Evolutionary conservation across 805 yeast species (phyloP).

Genomic region (Lipomyces spencermartinsiae): DNA sequence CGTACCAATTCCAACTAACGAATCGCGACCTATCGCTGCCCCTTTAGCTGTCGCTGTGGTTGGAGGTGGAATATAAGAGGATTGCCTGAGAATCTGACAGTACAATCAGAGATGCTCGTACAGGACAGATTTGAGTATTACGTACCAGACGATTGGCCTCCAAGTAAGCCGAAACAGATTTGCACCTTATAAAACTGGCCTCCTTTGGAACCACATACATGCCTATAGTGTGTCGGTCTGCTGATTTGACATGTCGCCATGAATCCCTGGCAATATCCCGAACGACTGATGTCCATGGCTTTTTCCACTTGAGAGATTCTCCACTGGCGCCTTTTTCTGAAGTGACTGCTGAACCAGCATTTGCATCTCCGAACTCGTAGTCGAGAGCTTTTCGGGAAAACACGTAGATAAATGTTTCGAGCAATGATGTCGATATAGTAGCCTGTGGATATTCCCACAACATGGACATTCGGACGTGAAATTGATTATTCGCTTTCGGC

Average conservation of each 20-base stretch:
- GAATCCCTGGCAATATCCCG: conserved; percentile 90
- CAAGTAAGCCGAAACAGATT: conserved; percentile 79
- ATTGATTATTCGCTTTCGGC: conserved; percentile 54
- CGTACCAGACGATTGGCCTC: conserved; percentile 83
- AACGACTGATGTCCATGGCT: conserved; percentile 51
- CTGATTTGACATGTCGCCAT: conserved; percentile 67
- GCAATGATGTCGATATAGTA: conserved; percentile 73
- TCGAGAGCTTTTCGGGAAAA: conserved; percentile 61
- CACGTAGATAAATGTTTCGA: conserved; percentile 76
- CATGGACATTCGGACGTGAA: conserved; percentile 83
- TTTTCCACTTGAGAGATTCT: conserved; percentile 27
- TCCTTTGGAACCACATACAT: conserved; percentile 73
- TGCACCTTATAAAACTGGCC: conserved; percentile 70
- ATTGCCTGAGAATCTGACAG: conserved; percentile 23
- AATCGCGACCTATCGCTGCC: conserved; percentile 87
- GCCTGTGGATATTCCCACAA: conserved; percentile 86
- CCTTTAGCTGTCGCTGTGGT: conserved; percentile 37
- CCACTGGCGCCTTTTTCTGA: background rate
- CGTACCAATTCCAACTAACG: conserved; percentile 74
- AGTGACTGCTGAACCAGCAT: conserved; percentile 39
- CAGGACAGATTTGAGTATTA: background rate
- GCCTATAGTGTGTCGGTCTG: conserved; percentile 55
- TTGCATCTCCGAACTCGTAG: conserved; percentile 43
- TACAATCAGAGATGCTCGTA: background rate
- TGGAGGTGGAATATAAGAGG: conserved; percentile 41